Conservation (phyloP, 2,329 filamentous ascomycete genomes). For the Aspergillus sp. region DNA sequence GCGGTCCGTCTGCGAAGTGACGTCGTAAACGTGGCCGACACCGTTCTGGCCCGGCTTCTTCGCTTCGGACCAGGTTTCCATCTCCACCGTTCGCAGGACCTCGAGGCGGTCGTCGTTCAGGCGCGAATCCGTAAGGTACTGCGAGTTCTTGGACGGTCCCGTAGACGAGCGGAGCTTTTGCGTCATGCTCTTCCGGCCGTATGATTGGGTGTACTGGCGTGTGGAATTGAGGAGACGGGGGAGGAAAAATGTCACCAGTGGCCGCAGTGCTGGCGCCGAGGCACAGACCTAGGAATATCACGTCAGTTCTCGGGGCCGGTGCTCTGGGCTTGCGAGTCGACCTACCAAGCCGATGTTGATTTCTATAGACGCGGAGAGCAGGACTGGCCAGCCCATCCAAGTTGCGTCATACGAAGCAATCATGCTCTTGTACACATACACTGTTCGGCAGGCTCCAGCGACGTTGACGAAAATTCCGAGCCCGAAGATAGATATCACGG, state of each 20-base stretch:
- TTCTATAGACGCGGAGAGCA: slow-evolving; percentile 23
- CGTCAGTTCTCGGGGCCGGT: not conserved
- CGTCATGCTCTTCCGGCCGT: slow-evolving; percentile 10
- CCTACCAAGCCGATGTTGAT: slow-evolving; percentile 29
- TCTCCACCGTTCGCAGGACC: slow-evolving; percentile 27
- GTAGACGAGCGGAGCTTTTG: slow-evolving; percentile 16
- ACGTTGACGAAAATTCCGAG: slow-evolving; percentile 28
- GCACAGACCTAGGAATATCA: slow-evolving; percentile 22
- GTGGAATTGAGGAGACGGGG: slow-evolving; percentile 23
- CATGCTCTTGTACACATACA: slow-evolving; percentile 26
- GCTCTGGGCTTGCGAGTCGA: not conserved
- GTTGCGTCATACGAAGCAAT: slow-evolving; percentile 23
- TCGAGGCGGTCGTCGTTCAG: slow-evolving; percentile 16
- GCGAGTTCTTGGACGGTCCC: slow-evolving; percentile 14
- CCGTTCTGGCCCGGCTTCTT: slow-evolving; percentile 8
- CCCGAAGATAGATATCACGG: slow-evolving; percentile 30
- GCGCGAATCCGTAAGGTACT: slow-evolving; percentile 4
- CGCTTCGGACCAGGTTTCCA: slow-evolving; percentile 24
- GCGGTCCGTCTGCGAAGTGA: slow-evolving; percentile 10
- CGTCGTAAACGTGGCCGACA: slow-evolving; percentile 9
- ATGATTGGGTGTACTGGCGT: slow-evolving; percentile 11
- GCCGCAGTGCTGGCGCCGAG: slow-evolving; percentile 27
- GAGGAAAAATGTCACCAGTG: slow-evolving; percentile 23
- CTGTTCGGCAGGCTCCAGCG: slow-evolving; percentile 25
- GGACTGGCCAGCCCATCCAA: slow-evolving; percentile 26